Evolutionary conservation across 2,329 filamentous ascomycete species (phyloP).

Genomic region (Xylaria hypoxylon): DNA sequence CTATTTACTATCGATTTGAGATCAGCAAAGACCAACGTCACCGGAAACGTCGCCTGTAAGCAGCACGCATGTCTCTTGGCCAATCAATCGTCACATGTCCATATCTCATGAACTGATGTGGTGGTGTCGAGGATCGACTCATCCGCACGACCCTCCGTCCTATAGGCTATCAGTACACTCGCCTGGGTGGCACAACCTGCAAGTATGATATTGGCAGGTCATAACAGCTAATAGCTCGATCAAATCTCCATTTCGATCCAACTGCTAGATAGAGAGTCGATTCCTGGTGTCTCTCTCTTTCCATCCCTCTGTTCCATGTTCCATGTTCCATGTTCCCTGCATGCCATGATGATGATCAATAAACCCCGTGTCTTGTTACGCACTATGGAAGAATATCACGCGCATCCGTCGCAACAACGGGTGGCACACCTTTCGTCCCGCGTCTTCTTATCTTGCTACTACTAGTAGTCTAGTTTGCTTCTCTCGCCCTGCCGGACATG

Average conservation of each 20-base stretch:
- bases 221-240: too few relatives aligned
- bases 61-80: slow-evolving; percentile 4
- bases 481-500: slow-evolving; percentile 17
- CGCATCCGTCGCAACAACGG: slow-evolving; percentile 18
- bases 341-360: neutral
- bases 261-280: too few relatives aligned
- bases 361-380: neutral
- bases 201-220: too few relatives aligned
- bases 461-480: neutral
- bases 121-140: slow-evolving; percentile 30
- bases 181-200: too few relatives aligned
- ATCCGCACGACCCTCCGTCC: neutral
- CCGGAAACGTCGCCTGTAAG: slow-evolving; percentile 19
- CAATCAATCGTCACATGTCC: slow-evolving; percentile 36
- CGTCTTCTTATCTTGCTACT: slow-evolving; percentile 13
- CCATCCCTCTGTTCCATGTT: neutral
- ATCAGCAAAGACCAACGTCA: slow-evolving; percentile 18
- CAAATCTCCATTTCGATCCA: too few relatives aligned
- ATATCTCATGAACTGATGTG: slow-evolving; percentile 21
- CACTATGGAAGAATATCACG: slow-evolving; percentile 26
- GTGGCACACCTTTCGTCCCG: slow-evolving; percentile 23
- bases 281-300: neutral
- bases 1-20: slow-evolving; percentile 4
- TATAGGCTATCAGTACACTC: too few relatives aligned
- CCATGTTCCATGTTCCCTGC: neutral